Conservation (phyloP, 1,284 basidiomycete species). For the Marasmius tenuissimus region DNA sequence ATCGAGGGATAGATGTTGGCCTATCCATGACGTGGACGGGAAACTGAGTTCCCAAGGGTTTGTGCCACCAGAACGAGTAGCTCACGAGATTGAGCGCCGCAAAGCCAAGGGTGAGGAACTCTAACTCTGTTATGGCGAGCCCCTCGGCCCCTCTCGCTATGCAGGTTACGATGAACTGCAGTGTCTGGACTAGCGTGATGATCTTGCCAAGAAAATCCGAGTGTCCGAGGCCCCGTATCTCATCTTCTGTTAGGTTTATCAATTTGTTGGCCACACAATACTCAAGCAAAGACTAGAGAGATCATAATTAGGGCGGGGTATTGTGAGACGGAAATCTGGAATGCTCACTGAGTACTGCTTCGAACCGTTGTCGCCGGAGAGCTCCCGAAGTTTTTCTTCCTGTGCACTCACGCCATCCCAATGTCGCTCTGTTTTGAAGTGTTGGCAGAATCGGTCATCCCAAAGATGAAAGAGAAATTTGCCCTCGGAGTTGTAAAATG, state of each 20-base stretch:
- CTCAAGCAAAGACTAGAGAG: background rate
- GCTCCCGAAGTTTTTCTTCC: background rate
- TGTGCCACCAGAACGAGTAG: slow-evolving; percentile 35
- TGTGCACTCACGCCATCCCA: no score
- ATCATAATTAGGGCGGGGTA: background rate
- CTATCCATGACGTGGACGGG: background rate
- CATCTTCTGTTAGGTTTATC: slow-evolving; percentile 15
- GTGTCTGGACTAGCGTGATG: slow-evolving; percentile 28
- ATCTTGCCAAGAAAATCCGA: slow-evolving; percentile 26
- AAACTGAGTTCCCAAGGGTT: slow-evolving; percentile 26
- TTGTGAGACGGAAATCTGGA: background rate
- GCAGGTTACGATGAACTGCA: slow-evolving; percentile 31
- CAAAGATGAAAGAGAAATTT: background rate
- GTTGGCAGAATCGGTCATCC: background rate
- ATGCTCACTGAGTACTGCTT: background rate
- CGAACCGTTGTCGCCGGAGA: background rate
- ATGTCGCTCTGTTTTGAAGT: background rate
- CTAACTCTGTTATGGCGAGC: slow-evolving; percentile 29
- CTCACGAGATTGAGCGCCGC: no score
- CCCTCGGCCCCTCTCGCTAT: slow-evolving; percentile 19
- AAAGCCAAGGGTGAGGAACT: slow-evolving; percentile 30
- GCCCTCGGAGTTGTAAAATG: slow-evolving; percentile 8
- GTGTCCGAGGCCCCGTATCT: slow-evolving; percentile 30
- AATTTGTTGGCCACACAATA: background rate
- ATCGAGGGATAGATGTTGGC: background rate